These are phyloP conservation scores for Erysimum cheiranthoides DNA, from an alignment of 345 rosid species.

Conservation along the genomic window DNA sequence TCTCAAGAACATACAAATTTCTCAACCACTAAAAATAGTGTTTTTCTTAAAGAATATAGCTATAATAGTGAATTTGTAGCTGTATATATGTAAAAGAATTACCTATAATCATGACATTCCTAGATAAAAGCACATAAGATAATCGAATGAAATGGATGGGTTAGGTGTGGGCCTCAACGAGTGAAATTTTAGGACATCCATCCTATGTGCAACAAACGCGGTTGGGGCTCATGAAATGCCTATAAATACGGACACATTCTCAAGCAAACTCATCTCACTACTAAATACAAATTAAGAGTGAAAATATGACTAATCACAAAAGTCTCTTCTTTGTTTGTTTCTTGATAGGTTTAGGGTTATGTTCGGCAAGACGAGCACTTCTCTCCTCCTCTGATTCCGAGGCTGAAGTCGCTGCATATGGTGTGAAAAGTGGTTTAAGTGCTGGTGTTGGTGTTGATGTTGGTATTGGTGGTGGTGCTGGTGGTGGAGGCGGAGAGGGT, in stretches of 20 bases:
- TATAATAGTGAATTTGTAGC: background rate
- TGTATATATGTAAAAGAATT: constrained; percentile 11
- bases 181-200: constrained; percentile 24
- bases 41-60: too few relatives aligned
- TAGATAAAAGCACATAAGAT: constrained; percentile 21
- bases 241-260: constrained; percentile 41
- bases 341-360: constrained; percentile 45
- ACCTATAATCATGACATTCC: constrained; percentile 20
- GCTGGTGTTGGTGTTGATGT: constrained; percentile 31
- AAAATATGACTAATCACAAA: constrained; percentile 39
- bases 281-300: constrained; percentile 18
- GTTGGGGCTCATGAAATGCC: constrained; percentile 35
- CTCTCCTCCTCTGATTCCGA: constrained; percentile 30
- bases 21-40: background rate
- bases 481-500: constrained; percentile 40
- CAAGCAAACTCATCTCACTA: constrained; percentile 29
- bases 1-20: background rate
- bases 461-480: constrained; percentile 22
- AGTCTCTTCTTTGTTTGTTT: constrained; percentile 32
- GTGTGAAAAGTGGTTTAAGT: constrained; percentile 36
- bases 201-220: constrained; percentile 36
- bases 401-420: constrained; percentile 35
- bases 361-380: constrained; percentile 46
- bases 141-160: constrained; percentile 18
- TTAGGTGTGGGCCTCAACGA: constrained; percentile 28